phyloP scores from a whole-genome alignment of 2,329 filamentous ascomycete species.

The Diaporthe batatas region DNA sequence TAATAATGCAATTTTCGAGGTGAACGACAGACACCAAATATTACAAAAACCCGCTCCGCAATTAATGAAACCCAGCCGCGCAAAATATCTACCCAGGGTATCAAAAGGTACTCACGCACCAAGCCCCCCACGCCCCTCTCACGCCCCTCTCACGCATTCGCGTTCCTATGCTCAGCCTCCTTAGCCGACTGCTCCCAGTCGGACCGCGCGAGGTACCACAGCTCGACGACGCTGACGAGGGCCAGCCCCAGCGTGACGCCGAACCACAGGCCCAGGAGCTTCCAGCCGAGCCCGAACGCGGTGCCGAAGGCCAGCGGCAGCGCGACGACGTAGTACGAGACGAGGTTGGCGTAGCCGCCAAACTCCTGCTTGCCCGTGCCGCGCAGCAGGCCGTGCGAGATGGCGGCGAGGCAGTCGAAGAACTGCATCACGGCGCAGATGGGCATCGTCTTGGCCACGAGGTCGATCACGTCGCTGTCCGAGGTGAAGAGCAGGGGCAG shows the following conservation, averaged over 20 bases:
- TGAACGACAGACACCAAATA: not conserved
- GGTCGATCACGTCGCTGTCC: conserved; percentile 75
- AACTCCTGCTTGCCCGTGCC: conserved; percentile 91
- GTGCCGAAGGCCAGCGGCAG: conserved; percentile 86
- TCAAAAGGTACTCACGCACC: not conserved
- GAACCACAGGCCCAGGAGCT: conserved; percentile 84
- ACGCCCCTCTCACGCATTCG: conserved; percentile 55
- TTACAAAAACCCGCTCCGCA: not conserved
- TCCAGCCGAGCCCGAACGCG: conserved; percentile 83
- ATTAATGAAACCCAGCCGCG: not conserved
- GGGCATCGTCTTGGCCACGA: conserved; percentile 80
- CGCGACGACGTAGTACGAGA: conserved; percentile 88
- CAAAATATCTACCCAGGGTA: not conserved
- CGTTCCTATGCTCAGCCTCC: conserved; percentile 67
- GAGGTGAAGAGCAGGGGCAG: conserved; percentile 85
- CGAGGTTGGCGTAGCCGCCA: conserved; percentile 88
- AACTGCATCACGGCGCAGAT: conserved; percentile 90
- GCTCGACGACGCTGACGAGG: conserved; percentile 69
- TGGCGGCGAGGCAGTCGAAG: conserved; percentile 84
- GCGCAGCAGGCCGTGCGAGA: conserved; percentile 86
- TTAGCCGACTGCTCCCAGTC: conserved; percentile 67
- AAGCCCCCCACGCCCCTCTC: conserved; percentile 36
- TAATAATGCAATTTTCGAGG: not conserved
- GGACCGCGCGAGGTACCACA: conserved; percentile 63
- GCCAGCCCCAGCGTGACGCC: conserved; percentile 80